Evolutionary conservation across 495 filamentous ascomycete genomes (phyloP), one percentile per base, ranked within the genome.

Genomic region (Talaromyces nanjingensis): DNA sequence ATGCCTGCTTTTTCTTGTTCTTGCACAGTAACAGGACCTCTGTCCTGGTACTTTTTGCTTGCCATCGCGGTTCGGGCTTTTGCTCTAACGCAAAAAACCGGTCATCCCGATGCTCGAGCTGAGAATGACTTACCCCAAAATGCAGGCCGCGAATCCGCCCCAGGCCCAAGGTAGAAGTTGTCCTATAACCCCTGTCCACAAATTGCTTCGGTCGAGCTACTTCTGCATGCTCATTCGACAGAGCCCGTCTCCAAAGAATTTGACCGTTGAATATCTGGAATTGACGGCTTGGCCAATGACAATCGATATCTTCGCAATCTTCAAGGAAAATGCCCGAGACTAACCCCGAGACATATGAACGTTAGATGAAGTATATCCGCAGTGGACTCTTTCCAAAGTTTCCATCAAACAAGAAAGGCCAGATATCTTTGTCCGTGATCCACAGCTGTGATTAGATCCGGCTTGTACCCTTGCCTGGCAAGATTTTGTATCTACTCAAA

Each of bases 171-270:
- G 20, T 20, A 33, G 59, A 45, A 45, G 27, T 16, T 16, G 24
- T 25, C 34, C 33, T 25, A 61, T 27, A 24, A 52, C 42, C 45
- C 60, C 42, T 62, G 60, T 54, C 27, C 60, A 9, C 27, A 9
- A 24, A 14, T 16, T 33, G 60, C 12, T 33, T 31, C 11, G 14
- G 16, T 31, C 25, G 25, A 62, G 39, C 60, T 53, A 42, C 45
- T 62, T 62, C 60, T 62, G 45, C 60, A 29, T 53, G 22, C 45
- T 62, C 42, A 62, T 62, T 62, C 60, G 60, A 62, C 27, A n/a
- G 24, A 31, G 18, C 42, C 42, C n/a, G 33, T 33, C 25, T 29
- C 6, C 9, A 49, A 24, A 33, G 42, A 24, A 45, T 24, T 54
- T 18, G 60, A 62, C 60, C 47, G 60, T 62, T 62, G 39, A 29